Conservation (phyloP, 1,139 yeast species). For the Magnusiomyces sp. region DNA sequence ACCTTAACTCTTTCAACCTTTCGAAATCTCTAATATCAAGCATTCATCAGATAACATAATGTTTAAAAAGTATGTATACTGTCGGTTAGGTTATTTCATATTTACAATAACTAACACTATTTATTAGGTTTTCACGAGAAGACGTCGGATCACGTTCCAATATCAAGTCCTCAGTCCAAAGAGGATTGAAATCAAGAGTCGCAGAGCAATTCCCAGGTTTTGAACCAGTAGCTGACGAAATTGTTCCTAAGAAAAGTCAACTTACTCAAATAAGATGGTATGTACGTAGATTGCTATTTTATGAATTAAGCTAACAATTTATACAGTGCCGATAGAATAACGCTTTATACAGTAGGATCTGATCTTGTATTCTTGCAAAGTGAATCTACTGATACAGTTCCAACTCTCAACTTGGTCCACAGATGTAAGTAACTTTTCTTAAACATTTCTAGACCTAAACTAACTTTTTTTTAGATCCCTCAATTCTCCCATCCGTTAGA, state of each 20-base stretch:
- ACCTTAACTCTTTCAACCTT: too few relatives aligned
- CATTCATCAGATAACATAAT: too few relatives aligned
- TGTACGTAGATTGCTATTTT: constrained; percentile 11
- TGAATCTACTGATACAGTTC: constrained; percentile 69
- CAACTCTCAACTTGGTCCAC: constrained; percentile 70
- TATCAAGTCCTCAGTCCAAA: constrained; percentile 85
- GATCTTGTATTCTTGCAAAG: constrained; percentile 76
- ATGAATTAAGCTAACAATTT: not conserved
- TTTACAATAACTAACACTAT: too few relatives aligned
- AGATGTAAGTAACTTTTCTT: constrained; percentile 29
- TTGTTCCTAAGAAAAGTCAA: constrained; percentile 89
- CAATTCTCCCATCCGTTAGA: constrained; percentile 71
- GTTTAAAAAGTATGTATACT: too few relatives aligned
- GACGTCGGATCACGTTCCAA: constrained; percentile 87
- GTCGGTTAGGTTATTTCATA: too few relatives aligned
- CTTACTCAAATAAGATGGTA: constrained; percentile 67
- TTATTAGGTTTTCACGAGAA: constrained; percentile 70
- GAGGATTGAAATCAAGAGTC: constrained; percentile 68
- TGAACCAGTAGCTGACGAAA: constrained; percentile 67
- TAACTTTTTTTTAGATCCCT: constrained; percentile 37
- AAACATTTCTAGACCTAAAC: not conserved
- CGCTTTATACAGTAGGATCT: constrained; percentile 63
- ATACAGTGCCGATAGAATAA: constrained; percentile 63
- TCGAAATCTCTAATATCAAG: too few relatives aligned
- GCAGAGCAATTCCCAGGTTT: constrained; percentile 63